These are phyloP conservation scores for Trichophyton verrucosum DNA, from an alignment of 2,329 filamentous ascomycete genomes.

Conservation along the genomic window DNA sequence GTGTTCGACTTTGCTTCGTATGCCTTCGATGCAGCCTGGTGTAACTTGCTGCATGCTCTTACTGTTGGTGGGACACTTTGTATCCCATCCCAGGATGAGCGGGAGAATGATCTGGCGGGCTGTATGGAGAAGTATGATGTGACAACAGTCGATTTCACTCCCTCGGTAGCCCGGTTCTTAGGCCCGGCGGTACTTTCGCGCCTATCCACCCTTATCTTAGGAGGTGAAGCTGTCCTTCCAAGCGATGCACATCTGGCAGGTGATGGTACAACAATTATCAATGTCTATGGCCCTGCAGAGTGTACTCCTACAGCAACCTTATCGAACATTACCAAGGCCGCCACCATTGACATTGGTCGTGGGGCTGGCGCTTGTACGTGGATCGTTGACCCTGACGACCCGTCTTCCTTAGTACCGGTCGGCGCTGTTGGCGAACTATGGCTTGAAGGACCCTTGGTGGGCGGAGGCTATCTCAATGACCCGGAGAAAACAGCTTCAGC, in stretches of 20 bases:
- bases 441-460: constrained; percentile 29
- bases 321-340: constrained; percentile 18
- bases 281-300: constrained; percentile 34
- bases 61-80: not conserved
- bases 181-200: constrained; percentile 24
- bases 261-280: constrained; percentile 30
- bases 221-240: constrained; percentile 23
- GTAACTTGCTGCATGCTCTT: not conserved
- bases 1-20: constrained; percentile 67
- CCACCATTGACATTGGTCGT: constrained; percentile 16
- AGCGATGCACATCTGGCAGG: constrained; percentile 20
- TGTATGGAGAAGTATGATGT: not conserved
- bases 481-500: constrained; percentile 12
- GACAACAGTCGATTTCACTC: not conserved
- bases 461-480: constrained; percentile 24
- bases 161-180: constrained; percentile 6
- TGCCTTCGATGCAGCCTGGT: constrained; percentile 56
- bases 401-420: constrained; percentile 18
- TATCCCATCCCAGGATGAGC: constrained; percentile 3
- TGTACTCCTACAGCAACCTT: constrained; percentile 30
- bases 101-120: not conserved
- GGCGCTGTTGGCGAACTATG: constrained; percentile 31
- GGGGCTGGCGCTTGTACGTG: constrained; percentile 12
- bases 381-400: constrained; percentile 17
- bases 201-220: constrained; percentile 24